Evolutionary conservation across 495 filamentous ascomycete genomes (phyloP).

Genomic region (Hypoxylon fuscum): DNA sequence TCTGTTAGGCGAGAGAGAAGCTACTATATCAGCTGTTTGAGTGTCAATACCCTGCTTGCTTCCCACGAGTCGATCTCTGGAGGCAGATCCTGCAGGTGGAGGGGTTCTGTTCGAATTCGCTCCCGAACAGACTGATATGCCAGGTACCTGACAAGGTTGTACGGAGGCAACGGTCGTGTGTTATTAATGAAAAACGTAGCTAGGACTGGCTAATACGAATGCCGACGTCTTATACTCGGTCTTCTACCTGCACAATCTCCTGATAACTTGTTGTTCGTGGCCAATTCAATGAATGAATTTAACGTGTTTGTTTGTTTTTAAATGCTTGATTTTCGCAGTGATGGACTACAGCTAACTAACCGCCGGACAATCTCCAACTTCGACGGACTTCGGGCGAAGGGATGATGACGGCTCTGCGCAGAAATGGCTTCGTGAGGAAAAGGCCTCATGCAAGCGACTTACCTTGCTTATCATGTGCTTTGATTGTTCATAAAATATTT

Average conservation of each 20-base stretch:
- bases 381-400: slow-evolving; percentile 29
- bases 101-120: not conserved
- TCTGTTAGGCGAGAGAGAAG: not conserved
- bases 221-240: no score
- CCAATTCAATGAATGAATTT: no score
- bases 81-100: not conserved
- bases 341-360: not conserved
- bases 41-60: slow-evolving; percentile 18
- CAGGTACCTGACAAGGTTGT: not conserved
- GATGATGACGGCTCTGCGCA: not conserved
- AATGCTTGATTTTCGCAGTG: no score
- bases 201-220: not conserved
- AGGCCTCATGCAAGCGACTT: no score
- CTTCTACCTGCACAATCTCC: no score
- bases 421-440: no score
- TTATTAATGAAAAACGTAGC: slow-evolving; percentile 7
- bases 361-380: slow-evolving; percentile 16
- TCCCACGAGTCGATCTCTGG: not conserved
- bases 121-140: no score
- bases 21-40: slow-evolving; percentile 16
- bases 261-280: no score
- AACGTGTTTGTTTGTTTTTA: no score
- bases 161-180: not conserved
- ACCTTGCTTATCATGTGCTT: no score
- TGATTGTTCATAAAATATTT: no score